Evolutionary conservation across 148 eudicot genomes (phyloP).

Genomic region (Silene latifolia): DNA sequence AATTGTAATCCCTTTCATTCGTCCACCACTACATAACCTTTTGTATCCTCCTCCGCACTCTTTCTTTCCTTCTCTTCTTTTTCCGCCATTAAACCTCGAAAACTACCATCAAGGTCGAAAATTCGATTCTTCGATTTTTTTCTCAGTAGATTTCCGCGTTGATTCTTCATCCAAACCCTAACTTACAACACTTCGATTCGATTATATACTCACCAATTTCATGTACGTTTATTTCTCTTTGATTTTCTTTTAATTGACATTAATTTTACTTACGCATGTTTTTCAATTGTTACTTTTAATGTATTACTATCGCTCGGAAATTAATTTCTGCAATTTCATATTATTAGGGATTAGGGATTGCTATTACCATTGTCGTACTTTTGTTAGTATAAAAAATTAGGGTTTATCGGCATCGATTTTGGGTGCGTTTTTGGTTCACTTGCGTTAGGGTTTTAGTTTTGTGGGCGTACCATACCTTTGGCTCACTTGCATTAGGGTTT

Average conservation of each 20-base stretch:
- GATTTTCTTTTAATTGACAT: not conserved
- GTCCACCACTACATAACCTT: too few relatives aligned
- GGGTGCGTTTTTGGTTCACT: not conserved
- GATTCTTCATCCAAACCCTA: not conserved
- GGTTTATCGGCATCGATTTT: not conserved
- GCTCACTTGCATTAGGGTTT: not conserved
- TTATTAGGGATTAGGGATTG: too few relatives aligned
- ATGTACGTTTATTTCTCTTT: not conserved
- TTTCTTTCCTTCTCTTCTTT: not conserved
- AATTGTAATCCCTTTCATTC: too few relatives aligned
- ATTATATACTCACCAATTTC: not conserved
- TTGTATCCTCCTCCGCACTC: too few relatives aligned
- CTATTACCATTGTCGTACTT: not conserved
- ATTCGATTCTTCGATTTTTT: not conserved
- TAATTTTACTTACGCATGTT: not conserved
- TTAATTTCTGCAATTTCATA: not conserved
- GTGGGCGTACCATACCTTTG: not conserved
- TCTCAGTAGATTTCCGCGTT: not conserved
- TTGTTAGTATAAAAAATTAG: not conserved
- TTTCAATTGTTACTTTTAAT: not conserved
- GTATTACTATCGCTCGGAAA: not conserved
- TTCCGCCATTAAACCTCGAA: conserved; percentile 5
- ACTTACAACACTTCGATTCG: not conserved
- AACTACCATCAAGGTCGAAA: not conserved
- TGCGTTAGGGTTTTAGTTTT: not conserved